Conservation (phyloP, 2,329 filamentous ascomycete species). For the Ceratocystis cacaofunesta region DNA sequence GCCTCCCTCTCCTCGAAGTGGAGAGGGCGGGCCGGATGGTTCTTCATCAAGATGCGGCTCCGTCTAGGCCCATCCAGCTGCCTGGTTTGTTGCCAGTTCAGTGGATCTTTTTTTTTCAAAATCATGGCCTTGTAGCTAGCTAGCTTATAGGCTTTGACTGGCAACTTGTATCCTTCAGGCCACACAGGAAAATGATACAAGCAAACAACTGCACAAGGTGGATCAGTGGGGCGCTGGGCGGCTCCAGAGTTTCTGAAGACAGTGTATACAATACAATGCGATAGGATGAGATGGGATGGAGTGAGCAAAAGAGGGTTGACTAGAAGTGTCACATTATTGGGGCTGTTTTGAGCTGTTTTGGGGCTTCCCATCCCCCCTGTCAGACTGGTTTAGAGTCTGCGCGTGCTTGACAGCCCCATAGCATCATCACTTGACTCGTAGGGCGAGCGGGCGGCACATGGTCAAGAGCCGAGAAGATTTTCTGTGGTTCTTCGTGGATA, state of each 20-base stretch:
- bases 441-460: background rate
- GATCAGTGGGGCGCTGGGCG: background rate
- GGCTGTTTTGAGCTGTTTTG: background rate
- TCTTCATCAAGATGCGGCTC: background rate
- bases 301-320: background rate
- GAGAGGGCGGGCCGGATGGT: background rate
- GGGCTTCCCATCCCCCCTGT: background rate
- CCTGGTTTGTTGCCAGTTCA: background rate
- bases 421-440: background rate
- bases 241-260: background rate
- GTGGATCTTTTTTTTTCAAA: background rate
- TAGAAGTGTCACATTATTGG: background rate
- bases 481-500: background rate
- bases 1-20: background rate
- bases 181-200: background rate
- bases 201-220: background rate
- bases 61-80: background rate
- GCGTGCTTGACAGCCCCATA: slow-evolving; percentile 1
- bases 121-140: background rate
- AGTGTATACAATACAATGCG: background rate
- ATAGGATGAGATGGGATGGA: background rate
- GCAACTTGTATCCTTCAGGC: background rate
- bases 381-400: background rate
- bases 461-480: background rate
- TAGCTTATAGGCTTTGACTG: too few relatives aligned